Percentiles rank a stretch among this genome's conserved stretches.
Evolutionary conservation across 2,329 filamentous ascomycete species (phyloP).

Genomic region (Aspergillus sp.): DNA sequence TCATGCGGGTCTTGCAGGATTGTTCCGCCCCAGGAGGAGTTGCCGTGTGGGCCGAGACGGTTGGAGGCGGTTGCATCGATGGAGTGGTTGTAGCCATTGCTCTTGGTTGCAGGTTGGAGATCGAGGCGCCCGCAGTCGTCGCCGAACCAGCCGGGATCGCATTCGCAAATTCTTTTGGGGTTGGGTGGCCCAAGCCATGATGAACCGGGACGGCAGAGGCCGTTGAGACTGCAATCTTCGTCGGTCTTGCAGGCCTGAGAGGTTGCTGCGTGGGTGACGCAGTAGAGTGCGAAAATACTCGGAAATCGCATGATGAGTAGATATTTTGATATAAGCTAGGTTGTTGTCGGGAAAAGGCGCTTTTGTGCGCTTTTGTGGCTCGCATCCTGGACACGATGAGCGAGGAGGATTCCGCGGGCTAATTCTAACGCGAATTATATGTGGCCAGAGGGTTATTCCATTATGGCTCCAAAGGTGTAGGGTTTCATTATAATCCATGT

Average conservation of each 20-base stretch:
- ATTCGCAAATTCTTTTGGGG: slow-evolving; percentile 11
- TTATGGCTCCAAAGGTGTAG: background rate
- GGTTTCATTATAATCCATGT: background rate
- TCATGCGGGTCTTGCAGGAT: slow-evolving; percentile 47
- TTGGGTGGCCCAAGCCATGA: too few relatives aligned
- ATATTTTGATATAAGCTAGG: background rate
- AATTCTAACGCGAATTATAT: too few relatives aligned
- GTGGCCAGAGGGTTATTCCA: too few relatives aligned
- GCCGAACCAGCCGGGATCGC: slow-evolving; percentile 47
- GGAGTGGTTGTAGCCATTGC: slow-evolving; percentile 51
- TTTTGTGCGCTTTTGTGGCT: too few relatives aligned
- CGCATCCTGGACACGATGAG: too few relatives aligned
- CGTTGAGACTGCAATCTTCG: slow-evolving; percentile 44
- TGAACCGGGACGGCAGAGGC: slow-evolving; percentile 27
- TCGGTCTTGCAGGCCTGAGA: slow-evolving; percentile 24
- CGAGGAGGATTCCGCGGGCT: too few relatives aligned
- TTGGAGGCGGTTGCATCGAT: slow-evolving; percentile 1
- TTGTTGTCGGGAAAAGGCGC: too few relatives aligned
- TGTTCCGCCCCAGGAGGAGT: slow-evolving; percentile 51
- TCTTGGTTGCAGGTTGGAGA: slow-evolving; percentile 41
- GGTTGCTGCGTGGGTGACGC: background rate
- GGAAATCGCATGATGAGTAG: background rate
- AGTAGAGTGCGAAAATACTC: background rate
- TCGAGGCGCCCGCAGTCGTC: slow-evolving; percentile 49
- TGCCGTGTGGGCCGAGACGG: slow-evolving; percentile 28